Conservation (phyloP, 257 asterid species). For the Solanum bulbocastanum region DNA sequence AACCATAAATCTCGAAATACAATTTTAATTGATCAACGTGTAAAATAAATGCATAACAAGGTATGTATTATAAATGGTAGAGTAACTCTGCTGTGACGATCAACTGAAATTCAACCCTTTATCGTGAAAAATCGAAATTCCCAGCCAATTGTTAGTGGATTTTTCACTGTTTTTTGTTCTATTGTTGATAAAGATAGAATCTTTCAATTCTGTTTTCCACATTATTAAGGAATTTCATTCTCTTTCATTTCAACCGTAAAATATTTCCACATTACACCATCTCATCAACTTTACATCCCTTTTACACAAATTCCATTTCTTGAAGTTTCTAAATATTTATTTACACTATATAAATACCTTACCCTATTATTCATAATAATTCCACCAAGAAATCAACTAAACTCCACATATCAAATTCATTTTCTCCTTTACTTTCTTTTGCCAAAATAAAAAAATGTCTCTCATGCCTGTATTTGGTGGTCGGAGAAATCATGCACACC, state of each 20-base stretch:
- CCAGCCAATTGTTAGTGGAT: neutral
- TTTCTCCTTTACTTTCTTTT: neutral
- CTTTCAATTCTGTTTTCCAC: neutral
- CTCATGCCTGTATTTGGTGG: neutral
- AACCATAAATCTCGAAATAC: neutral
- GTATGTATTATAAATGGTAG: neutral
- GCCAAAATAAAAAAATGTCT: conserved; percentile 4
- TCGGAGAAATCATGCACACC: conserved; percentile 6
- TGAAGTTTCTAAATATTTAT: neutral
- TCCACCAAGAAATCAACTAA: neutral
- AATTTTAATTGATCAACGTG: neutral
- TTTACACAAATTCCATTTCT: neutral
- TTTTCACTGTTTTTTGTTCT: neutral
- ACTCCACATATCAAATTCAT: neutral
- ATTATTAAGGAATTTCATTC: neutral
- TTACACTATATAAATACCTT: neutral
- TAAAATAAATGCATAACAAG: neutral
- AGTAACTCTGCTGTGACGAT: fast-evolving
- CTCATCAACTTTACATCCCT: neutral
- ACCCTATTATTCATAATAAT: neutral
- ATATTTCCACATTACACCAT: neutral
- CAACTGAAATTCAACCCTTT: neutral
- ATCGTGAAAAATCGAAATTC: neutral
- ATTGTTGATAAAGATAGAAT: neutral
- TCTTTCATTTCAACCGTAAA: neutral